Evolutionary conservation across 176 grass and related monocot genomes (phyloP).

Genomic region (Thalia dealbata): DNA sequence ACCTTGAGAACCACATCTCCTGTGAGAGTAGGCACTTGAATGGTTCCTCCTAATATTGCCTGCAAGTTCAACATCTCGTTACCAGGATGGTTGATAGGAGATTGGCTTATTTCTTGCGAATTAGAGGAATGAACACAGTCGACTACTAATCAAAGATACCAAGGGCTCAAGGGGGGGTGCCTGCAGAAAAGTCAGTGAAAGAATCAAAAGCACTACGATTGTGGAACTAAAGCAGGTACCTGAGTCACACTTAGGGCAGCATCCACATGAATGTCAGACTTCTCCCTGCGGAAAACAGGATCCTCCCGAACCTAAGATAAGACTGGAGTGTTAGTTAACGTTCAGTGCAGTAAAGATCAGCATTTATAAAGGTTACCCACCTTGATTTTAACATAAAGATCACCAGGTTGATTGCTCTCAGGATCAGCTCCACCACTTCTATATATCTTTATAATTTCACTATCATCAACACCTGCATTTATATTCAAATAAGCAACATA

Average conservation of each 20-base stretch:
- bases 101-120: no score
- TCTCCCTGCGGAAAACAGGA: constrained; percentile 86
- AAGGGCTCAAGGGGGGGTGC: no score
- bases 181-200: no score
- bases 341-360: background rate
- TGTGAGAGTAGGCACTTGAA: constrained; percentile 91
- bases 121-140: no score
- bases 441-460: constrained; percentile 62
- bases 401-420: constrained; percentile 56
- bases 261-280: constrained; percentile 88
- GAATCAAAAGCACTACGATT: background rate
- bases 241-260: constrained; percentile 73
- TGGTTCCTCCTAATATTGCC: constrained; percentile 88
- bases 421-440: constrained; percentile 82
- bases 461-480: constrained; percentile 55
- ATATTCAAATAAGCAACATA: background rate
- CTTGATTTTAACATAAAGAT: constrained; percentile 83
- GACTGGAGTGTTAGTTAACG: background rate
- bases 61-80: constrained; percentile 10
- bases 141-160: no score
- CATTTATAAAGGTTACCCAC: constrained; percentile 26
- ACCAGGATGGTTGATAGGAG: no score
- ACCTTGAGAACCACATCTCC: constrained; percentile 96
- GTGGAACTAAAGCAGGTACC: constrained; percentile 33
- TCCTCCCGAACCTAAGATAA: constrained; percentile 65